Percentiles rank a stretch among this genome's conserved stretches.
These are phyloP conservation scores for Paramecium pentaurelia DNA, from an alignment of 73 alveolate species.

Conservation along the genomic window DNA sequence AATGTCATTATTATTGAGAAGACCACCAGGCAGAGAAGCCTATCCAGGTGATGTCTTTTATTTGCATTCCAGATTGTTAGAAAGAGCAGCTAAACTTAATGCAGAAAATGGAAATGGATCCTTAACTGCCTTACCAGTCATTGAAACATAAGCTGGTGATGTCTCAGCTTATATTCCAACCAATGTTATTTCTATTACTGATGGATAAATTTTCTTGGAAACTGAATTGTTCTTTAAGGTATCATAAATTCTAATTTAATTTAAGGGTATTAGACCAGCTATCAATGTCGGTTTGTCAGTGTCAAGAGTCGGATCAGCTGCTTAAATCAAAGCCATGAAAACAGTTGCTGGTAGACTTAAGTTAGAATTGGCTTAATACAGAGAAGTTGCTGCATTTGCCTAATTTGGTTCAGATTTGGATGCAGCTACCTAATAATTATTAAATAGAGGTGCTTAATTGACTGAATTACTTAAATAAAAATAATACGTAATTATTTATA, in stretches of 20 bases:
- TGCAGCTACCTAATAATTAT: conserved; percentile 93
- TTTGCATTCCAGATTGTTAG: conserved; percentile 82
- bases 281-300: conserved; percentile 98
- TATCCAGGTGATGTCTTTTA: conserved; percentile 95
- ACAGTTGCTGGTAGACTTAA: conserved; percentile 95
- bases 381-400: conserved; percentile 99
- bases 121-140: conserved; percentile 95
- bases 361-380: conserved; percentile 93
- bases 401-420: conserved; percentile 97
- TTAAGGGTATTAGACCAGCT: conserved; percentile 96
- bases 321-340: conserved; percentile 97
- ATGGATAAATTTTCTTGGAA: conserved; percentile 96
- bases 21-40: conserved; percentile 99
- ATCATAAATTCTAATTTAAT: not conserved
- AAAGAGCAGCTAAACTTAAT: conserved; percentile 96
- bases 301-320: conserved; percentile 97
- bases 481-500: conserved; percentile 65
- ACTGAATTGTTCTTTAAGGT: conserved; percentile 91
- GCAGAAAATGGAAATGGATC: conserved; percentile 92
- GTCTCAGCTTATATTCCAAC: conserved; percentile 98
- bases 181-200: conserved; percentile 97
- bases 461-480: conserved; percentile 93
- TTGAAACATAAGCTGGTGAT: conserved; percentile 98
- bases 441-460: conserved; percentile 91
- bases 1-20: conserved; percentile 90